These are phyloP conservation scores for Thelephora aurantiotincta DNA, from an alignment of 768 basidiomycete species.

Conservation along the genomic window DNA sequence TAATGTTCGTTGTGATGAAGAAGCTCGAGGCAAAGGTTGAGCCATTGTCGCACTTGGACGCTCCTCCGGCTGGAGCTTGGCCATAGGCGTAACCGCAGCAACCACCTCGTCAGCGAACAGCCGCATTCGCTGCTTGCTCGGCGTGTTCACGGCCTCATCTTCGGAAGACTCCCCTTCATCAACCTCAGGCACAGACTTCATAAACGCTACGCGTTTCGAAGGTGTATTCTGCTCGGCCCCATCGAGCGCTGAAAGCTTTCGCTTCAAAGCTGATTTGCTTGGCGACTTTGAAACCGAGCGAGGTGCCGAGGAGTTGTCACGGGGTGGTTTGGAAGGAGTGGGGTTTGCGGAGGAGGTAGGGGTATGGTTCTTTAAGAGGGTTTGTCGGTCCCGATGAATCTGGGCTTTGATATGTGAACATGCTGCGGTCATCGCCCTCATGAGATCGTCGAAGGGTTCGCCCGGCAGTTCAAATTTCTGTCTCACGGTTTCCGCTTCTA, in stretches of 20 bases:
- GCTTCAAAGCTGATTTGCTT: conserved; percentile 10
- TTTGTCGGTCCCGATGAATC: conserved; percentile 2
- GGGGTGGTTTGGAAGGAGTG: background rate
- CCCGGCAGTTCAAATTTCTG: conserved; percentile 2
- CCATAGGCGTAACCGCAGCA: too few species aligned
- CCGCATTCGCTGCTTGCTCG: conserved; percentile 6
- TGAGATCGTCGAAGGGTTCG: conserved; percentile 10
- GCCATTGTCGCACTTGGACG: too few species aligned
- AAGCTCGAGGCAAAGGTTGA: too few species aligned
- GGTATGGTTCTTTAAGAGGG: background rate
- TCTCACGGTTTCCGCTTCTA: conserved; percentile 2
- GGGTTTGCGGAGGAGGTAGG: background rate
- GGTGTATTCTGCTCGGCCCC: conserved; percentile 10
- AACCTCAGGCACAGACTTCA: background rate
- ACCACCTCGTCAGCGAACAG: too few species aligned
- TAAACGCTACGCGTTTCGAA: conserved; percentile 14
- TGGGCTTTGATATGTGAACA: conserved; percentile 8
- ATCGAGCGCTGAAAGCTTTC: background rate
- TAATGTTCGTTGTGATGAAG: too few species aligned
- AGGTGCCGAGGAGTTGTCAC: conserved; percentile 1
- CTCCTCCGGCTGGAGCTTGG: too few species aligned
- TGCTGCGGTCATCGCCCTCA: conserved; percentile 4
- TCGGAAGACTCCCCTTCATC: conserved; percentile 7
- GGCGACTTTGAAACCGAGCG: conserved; percentile 9
- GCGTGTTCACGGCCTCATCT: conserved; percentile 11